phyloP scores from a whole-genome alignment of 2,329 filamentous ascomycete genomes.

The Fonsecaea nubica region DNA sequence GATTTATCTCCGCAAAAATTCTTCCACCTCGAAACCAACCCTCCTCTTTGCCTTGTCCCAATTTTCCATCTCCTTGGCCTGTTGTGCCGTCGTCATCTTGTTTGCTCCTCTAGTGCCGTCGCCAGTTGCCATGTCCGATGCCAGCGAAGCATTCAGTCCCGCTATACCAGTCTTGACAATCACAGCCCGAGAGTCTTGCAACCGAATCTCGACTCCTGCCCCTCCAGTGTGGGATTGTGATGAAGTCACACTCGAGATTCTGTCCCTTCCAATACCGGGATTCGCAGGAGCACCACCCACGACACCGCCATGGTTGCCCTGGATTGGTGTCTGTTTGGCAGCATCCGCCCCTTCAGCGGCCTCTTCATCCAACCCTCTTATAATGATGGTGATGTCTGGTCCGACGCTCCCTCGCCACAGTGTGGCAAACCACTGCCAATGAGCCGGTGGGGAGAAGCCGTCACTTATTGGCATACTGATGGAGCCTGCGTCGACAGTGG shows the following conservation, averaged over 20 bases:
- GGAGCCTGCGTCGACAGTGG: constrained; percentile 76
- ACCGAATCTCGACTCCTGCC: constrained; percentile 39
- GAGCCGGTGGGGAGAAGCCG: constrained; percentile 79
- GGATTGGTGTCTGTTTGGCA: constrained; percentile 46
- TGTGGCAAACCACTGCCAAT: constrained; percentile 97
- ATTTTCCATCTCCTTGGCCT: constrained; percentile 46
- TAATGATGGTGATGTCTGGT: constrained; percentile 66
- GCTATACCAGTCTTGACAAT: constrained; percentile 37
- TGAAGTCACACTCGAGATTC: constrained; percentile 7
- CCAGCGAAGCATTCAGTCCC: constrained; percentile 38
- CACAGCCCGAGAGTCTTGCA: constrained; percentile 38
- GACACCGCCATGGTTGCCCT: constrained; percentile 15
- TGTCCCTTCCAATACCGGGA: constrained; percentile 16
- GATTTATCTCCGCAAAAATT: constrained; percentile 63
- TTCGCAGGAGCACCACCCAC: constrained; percentile 1
- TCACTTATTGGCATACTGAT: constrained; percentile 76
- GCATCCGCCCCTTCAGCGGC: constrained; percentile 42
- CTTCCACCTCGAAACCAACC: constrained; percentile 84
- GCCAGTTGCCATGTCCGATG: constrained; percentile 60
- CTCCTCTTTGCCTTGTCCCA: constrained; percentile 75
- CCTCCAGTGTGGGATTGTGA: constrained; percentile 17
- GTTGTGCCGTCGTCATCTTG: constrained; percentile 10
- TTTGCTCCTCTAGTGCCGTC: constrained; percentile 36
- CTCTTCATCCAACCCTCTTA: constrained; percentile 47
- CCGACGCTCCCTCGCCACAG: constrained; percentile 87